Evolutionary conservation across 768 basidiomycete genomes (phyloP), one percentile per base, ranked within the genome.

Genomic region (Kwoniella botswanensis): DNA sequence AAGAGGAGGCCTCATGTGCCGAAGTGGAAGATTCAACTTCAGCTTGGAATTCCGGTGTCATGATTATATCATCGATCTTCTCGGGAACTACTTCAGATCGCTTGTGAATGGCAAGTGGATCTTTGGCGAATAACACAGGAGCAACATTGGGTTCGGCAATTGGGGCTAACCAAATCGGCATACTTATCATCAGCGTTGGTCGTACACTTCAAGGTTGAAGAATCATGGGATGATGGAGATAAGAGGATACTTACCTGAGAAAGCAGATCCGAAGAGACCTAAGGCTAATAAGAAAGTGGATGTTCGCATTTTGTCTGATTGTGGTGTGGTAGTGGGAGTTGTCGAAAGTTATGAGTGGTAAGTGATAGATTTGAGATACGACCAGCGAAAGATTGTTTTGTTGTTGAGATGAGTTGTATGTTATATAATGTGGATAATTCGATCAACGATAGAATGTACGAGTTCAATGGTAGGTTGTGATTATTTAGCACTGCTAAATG

Each of bases 41-140:
- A 15, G 42, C 68, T 53, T 69, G 64, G 7, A 70, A 26, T 12
- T 67, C 68, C 17, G 59, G 59, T 21, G 52, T 65, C 53, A 56
- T 43, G 12, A 43, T 35, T 13, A 43, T 55, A 43, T 24, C 59
- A 29, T 70, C 59, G 24, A 56, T 55, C 7, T 60, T 60, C 12
- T 63, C 63, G 10, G 60, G 64, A 24, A 58, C 21, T 42, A 65
- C 53, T 43, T 65, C 62, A 17, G 71, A 68, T 55, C 73, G 71
- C 26, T 61, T 64, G 60, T 76, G 77, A 21, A 76, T 65, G 1
- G 74, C 42, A 26, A 78, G 46, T 2, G 74, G 72, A 65, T 75
- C 76, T 65, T 74, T 73, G 65, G 76, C 43, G 63, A 71, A 72
- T 55, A 68, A 61, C 18, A 62, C n/a, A 15, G 74, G 68, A 9